Evolutionary conservation across 345 rosid species (phyloP), one percentile per base, ranked within the genome.

Genomic region (Linum lewisii): DNA sequence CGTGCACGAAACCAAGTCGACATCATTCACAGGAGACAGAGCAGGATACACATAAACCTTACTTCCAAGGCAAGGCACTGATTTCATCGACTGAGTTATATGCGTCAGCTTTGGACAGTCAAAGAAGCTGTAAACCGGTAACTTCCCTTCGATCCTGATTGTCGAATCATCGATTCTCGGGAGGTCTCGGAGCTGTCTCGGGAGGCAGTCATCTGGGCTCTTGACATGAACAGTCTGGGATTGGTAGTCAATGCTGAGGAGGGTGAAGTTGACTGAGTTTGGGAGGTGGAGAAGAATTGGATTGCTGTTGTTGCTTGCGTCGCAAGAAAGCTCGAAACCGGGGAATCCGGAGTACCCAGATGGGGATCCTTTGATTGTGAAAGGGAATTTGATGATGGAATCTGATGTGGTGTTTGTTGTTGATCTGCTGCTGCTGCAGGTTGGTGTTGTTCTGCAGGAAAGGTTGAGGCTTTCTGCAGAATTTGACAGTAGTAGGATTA

Each of bases 281-380:
- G 73, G 68, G 1, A 69, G 73, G 50, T 58, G 42, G 6, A 69
- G 51, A 2, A 69, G n/a, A n/a, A n/a, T n/a, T 15, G 2, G 73
- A 59, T 32, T 63, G 19, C n/a, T n/a, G n/a, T n/a, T n/a, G 1
- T 45, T 69, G 32, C 0, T 54, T 1, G 54, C 18, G 15, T 25
- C 23, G 64, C 73, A 69, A 8, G 73, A 53, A 14, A 69, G 51
- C 24, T 42, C 36, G 21, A 69, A 69, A 60, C 73, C 53, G 38
- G n/a, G 8, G 15, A 44, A 63, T 34, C 63, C 50, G 14, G 23
- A 2, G 47, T 42, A 42, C 1, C 47, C 47, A 42, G 47, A 42
- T 42, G 47, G 18, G 1, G 4, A 7, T 1, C 29, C 61, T 53
- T 22, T 59, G 44, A 54, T 18, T 3, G 32, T 50, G 51, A 69